A percentile compares a stretch with the other conserved stretches of the same genome.
These are phyloP conservation scores for Breviolum minutum DNA, from an alignment of 73 alveolate genomes.

Conservation along the genomic window DNA sequence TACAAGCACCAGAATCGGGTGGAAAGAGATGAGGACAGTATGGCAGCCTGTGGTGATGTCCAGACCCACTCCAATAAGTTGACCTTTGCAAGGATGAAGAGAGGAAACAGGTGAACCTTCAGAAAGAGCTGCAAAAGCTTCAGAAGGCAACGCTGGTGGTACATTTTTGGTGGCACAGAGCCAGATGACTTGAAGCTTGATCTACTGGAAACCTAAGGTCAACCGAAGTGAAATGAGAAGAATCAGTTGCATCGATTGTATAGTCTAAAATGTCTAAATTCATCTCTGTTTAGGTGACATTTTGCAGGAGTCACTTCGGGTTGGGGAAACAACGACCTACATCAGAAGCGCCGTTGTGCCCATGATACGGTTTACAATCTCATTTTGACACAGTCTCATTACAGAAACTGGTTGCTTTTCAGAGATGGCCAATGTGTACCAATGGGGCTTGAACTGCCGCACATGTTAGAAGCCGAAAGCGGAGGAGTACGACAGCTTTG, in stretches of 20 bases:
- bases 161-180: background rate
- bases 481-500: slow-evolving; percentile 62
- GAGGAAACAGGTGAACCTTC: slow-evolving; percentile 4
- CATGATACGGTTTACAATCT: too few species aligned
- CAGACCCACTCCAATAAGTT: too few species aligned
- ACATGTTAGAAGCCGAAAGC: background rate
- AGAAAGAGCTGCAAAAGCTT: slow-evolving; percentile 57
- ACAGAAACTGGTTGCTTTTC: too few species aligned
- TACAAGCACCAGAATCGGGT: slow-evolving; percentile 90
- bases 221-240: too few species aligned
- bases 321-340: background rate
- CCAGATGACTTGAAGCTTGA: background rate
- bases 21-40: slow-evolving; percentile 48
- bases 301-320: background rate
- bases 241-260: too few species aligned
- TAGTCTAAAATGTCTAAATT: too few species aligned
- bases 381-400: too few species aligned
- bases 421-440: too few species aligned
- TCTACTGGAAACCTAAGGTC: too few species aligned
- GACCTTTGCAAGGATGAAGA: background rate
- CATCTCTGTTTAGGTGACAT: too few species aligned
- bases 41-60: too few species aligned
- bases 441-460: too few species aligned
- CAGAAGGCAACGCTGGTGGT: background rate
- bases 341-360: background rate